Conservation (phyloP, 768 basidiomycete genomes). For the Lactifluus volemus region DNA sequence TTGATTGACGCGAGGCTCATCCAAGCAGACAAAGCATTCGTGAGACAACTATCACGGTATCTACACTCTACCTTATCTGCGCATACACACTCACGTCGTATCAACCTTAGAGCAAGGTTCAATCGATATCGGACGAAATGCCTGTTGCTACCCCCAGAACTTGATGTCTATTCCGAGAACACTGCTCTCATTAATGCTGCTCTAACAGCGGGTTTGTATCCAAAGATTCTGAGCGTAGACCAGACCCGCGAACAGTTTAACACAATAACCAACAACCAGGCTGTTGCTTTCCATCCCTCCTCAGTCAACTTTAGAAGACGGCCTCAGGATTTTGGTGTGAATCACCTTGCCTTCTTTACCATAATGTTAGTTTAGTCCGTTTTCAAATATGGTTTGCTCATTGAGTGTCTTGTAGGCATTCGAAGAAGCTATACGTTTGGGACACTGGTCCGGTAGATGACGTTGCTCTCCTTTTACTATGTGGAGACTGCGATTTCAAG, state of each 20-base stretch:
- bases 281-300: conserved; percentile 77
- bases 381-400: background rate
- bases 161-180: conserved; percentile 64
- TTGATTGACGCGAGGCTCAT: conserved; percentile 86
- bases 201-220: conserved; percentile 80
- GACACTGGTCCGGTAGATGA: conserved; percentile 89
- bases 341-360: conserved; percentile 78
- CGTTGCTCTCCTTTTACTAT: conserved; percentile 68
- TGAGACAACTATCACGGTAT: conserved; percentile 64
- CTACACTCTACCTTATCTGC: conserved; percentile 2
- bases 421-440: conserved; percentile 89
- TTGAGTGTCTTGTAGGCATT: conserved; percentile 54
- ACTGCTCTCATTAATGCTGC: conserved; percentile 66
- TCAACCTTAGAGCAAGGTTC: conserved; percentile 52
- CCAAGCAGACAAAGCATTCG: conserved; percentile 50
- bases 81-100: background rate
- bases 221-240: conserved; percentile 79
- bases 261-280: conserved; percentile 77
- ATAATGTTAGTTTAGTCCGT: conserved; percentile 50
- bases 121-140: conserved; percentile 69
- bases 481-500: conserved; percentile 88
- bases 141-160: conserved; percentile 58
- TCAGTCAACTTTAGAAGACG: conserved; percentile 79
- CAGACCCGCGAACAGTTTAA: conserved; percentile 49
- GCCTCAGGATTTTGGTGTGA: conserved; percentile 60